Conservation (phyloP, 2,329 filamentous ascomycete species). For the Penicillium vulpinum region DNA sequence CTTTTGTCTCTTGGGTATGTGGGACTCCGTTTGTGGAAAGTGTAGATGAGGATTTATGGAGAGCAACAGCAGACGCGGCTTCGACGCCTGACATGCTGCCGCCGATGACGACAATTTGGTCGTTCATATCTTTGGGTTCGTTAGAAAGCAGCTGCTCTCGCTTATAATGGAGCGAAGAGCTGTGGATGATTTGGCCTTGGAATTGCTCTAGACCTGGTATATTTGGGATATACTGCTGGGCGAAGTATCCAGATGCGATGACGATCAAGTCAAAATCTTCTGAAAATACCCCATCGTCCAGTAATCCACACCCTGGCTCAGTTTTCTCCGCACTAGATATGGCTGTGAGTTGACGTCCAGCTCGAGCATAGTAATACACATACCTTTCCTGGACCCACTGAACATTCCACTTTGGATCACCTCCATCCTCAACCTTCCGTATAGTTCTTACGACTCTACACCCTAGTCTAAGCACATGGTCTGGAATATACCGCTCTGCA, state of each 20-base stretch:
- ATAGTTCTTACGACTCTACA: constrained; percentile 41
- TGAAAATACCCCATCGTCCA: constrained; percentile 7
- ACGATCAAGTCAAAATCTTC: constrained; percentile 68
- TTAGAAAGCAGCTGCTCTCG: constrained; percentile 23
- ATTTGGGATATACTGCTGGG: constrained; percentile 57
- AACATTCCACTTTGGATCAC: constrained; percentile 42
- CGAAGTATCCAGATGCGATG: constrained; percentile 75
- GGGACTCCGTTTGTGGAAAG: constrained; percentile 48
- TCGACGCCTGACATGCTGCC: constrained; percentile 83
- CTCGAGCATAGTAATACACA: not conserved
- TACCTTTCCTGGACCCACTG: constrained; percentile 31
- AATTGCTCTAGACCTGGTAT: constrained; percentile 36
- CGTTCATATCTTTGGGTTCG: constrained; percentile 28
- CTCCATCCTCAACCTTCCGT: constrained; percentile 11
- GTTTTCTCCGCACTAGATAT: not conserved
- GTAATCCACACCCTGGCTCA: not conserved
- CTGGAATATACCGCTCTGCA: constrained; percentile 55
- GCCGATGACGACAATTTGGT: constrained; percentile 72
- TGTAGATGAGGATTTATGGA: constrained; percentile 65
- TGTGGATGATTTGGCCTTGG: constrained; percentile 62
- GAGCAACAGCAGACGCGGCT: constrained; percentile 69
- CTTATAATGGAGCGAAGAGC: constrained; percentile 64
- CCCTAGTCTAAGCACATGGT: constrained; percentile 51
- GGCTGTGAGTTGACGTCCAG: not conserved
- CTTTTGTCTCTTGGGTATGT: constrained; percentile 32